These are phyloP conservation scores for Fusarium subglutinans DNA, from an alignment of 2,329 filamentous ascomycete species.

Conservation along the genomic window DNA sequence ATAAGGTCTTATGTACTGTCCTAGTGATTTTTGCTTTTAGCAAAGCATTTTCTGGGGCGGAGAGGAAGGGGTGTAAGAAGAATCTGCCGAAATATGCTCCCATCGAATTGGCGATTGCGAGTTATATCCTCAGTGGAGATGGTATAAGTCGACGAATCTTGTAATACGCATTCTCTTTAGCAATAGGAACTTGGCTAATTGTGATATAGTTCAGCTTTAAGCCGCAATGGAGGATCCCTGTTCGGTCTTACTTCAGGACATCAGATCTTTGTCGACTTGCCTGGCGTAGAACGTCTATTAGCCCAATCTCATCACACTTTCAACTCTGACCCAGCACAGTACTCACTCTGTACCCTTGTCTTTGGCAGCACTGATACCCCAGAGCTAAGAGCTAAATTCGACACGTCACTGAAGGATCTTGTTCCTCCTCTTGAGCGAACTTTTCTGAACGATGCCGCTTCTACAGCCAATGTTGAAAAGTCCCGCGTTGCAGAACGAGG, in stretches of 20 bases:
- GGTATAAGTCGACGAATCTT: slow-evolving; percentile 21
- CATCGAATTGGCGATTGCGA: slow-evolving; percentile 21
- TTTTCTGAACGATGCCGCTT: slow-evolving; percentile 34
- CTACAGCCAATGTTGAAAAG: slow-evolving; percentile 28
- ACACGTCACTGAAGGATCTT: slow-evolving; percentile 10
- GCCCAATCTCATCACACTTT: slow-evolving; percentile 24
- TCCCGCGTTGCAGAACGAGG: slow-evolving; percentile 19
- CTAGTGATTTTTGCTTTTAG: not conserved
- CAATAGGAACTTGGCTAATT: not conserved
- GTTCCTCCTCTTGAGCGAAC: slow-evolving; percentile 19
- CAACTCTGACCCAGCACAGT: slow-evolving; percentile 7
- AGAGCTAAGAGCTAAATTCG: slow-evolving; percentile 12
- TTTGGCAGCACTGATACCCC: slow-evolving; percentile 18
- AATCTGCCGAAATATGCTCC: slow-evolving; percentile 11
- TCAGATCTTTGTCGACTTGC: slow-evolving; percentile 25
- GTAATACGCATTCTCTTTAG: not conserved
- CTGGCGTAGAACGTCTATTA: slow-evolving; percentile 26
- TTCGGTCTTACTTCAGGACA: slow-evolving; percentile 33
- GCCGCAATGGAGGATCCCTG: slow-evolving; percentile 28
- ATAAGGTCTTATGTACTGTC: not conserved
- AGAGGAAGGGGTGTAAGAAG: not conserved
- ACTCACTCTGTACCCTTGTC: slow-evolving; percentile 23
- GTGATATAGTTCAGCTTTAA: not conserved
- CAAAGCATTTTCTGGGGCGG: not conserved
- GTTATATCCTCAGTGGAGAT: slow-evolving; percentile 19